Base-by-base conservation (phyloP, 805 yeast species). In the Metschnikowia proteae region DNA sequence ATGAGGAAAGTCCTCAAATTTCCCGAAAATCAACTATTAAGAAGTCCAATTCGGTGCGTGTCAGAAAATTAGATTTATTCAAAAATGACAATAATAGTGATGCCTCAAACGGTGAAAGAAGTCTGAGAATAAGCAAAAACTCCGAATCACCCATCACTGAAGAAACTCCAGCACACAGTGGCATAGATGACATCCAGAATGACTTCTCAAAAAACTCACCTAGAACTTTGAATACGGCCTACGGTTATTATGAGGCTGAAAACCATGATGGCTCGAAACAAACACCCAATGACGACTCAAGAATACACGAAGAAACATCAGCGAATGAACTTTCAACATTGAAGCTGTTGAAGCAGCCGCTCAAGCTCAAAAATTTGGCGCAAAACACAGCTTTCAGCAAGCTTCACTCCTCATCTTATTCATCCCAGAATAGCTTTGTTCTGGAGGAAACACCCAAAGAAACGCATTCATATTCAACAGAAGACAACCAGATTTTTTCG, bases 1-100 rank as follows among this genome's bases (percentile, higher is more conserved):
- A 59, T 6, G 57, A 58, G 17, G 39, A 31, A 3, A 62, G 62
- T 28, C 58, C 60, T 2, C 62, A 62, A 43, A 49, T 66, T 22
- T 71, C 77, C 3, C 57, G 76, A 40, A 70, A 67, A 45, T 66
- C 74, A 5, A 71, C 76, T 1, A 49, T 71, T n/a, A 67, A 65
- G 47, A 69, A 68, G 47, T 58, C 71, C 13, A 69, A 70, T 47
- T 72, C 76, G 11, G 67, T 68, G 69, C 64, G 72, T 34, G 65
- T 73, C 32, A 57, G 76, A 10, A 71, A 71, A 43, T 60, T 73
- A 35, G 66, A 73, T 46, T 57, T 73, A n/a, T 71, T 71, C 42
- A 48, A 29, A 37, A 45, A 46, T 27, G 36, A 31, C 29, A 32
- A 23, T 22, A 31, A 40, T 17, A 40, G 43, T 9, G 43, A 40